Conservation (phyloP, 768 basidiomycete species). For the Pleurotus citrinopileatus region DNA sequence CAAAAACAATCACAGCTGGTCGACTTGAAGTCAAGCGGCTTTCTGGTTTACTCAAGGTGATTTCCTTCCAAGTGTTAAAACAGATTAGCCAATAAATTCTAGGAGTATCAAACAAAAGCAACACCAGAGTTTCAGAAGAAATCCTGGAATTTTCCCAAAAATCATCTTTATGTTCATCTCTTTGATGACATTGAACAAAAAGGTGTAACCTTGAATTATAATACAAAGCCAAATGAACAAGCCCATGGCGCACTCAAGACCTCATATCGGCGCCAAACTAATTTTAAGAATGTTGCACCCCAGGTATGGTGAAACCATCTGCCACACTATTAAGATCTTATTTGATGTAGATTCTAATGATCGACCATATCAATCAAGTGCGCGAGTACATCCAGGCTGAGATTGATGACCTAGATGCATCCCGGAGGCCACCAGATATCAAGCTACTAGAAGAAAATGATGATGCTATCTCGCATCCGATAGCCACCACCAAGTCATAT, state of each 20-base stretch:
- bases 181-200: constrained; percentile 29
- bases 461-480: too few species aligned
- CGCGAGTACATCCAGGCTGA: constrained; percentile 14
- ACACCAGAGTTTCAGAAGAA: constrained; percentile 18
- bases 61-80: background rate
- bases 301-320: constrained; percentile 23
- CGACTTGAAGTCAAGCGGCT: constrained; percentile 16
- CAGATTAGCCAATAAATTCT: background rate
- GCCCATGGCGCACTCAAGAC: constrained; percentile 25
- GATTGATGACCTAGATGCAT: constrained; percentile 8
- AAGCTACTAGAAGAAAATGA: too few species aligned
- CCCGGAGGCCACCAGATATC: background rate
- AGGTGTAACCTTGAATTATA: constrained; percentile 27
- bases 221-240: constrained; percentile 28
- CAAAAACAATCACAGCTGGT: constrained; percentile 21
- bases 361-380: constrained; percentile 14
- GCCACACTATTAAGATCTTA: background rate
- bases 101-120: constrained; percentile 4
- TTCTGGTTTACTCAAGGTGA: constrained; percentile 20
- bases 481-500: too few species aligned
- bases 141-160: constrained; percentile 35
- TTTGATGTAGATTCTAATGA: constrained; percentile 16
- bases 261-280: constrained; percentile 23
- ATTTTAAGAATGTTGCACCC: constrained; percentile 28
- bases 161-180: constrained; percentile 29